Conservation (phyloP, 2,329 filamentous ascomycete genomes). For the Calonectria honghensis region DNA sequence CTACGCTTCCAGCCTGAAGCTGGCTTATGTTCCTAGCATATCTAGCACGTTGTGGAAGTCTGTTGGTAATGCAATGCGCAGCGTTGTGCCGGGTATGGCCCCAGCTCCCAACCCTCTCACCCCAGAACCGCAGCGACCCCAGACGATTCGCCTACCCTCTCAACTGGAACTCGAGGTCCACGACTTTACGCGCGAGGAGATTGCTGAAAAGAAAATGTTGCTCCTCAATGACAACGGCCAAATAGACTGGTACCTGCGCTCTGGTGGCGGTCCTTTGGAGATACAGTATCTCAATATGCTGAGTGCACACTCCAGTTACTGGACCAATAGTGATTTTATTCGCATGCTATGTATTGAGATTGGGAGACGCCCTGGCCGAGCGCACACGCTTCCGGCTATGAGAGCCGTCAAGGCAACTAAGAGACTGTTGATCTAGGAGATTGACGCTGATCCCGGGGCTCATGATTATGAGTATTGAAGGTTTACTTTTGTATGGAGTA, state of each 20-base stretch:
- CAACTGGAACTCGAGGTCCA: slow-evolving; percentile 95
- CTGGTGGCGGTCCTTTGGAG: slow-evolving; percentile 90
- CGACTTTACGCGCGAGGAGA: slow-evolving; percentile 93
- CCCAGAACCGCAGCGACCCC: slow-evolving; percentile 60
- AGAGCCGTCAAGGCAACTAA: slow-evolving; percentile 74
- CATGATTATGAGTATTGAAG: slow-evolving; percentile 5
- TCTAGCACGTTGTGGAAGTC: slow-evolving; percentile 79
- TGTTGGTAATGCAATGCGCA: slow-evolving; percentile 77
- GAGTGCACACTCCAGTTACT: slow-evolving; percentile 95
- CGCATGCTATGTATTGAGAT: slow-evolving; percentile 92
- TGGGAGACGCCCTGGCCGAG: slow-evolving; percentile 82
- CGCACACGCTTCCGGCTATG: slow-evolving; percentile 74
- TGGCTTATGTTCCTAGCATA: slow-evolving; percentile 85
- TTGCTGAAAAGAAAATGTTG: slow-evolving; percentile 91
- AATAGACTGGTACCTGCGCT: slow-evolving; percentile 91
- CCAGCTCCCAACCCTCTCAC: slow-evolving; percentile 56
- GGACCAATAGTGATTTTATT: slow-evolving; percentile 91
- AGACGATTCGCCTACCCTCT: slow-evolving; percentile 71
- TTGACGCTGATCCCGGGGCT: slow-evolving; percentile 11
- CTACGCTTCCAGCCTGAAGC: slow-evolving; percentile 85
- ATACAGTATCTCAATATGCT: slow-evolving; percentile 99
- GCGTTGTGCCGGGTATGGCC: slow-evolving; percentile 74
- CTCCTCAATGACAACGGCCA: slow-evolving; percentile 97
- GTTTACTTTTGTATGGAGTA: slow-evolving; percentile 9
- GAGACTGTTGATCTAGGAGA: slow-evolving; percentile 55